Evolutionary conservation across 805 yeast genomes (phyloP), one percentile per base, ranked within the genome.

Genomic region (Cyberlindnera bimundalis): DNA sequence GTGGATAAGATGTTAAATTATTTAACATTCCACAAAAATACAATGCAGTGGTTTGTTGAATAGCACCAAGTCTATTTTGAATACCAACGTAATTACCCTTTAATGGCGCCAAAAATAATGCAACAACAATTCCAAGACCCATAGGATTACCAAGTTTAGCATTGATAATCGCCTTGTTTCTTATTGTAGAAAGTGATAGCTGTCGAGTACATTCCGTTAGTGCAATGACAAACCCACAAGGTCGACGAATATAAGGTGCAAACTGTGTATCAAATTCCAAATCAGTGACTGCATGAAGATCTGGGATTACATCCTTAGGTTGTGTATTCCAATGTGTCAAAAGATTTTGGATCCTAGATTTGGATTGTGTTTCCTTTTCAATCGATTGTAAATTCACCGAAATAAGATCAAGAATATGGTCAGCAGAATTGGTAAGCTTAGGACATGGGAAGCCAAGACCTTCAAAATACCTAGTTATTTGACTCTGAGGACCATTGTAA

Each of bases 1-100:
- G 57, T 1, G 96, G 95, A 57, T 82, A 88, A 4, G 84, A 69
- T 2, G 89, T 76, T 50, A 88, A 65, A 56, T 86, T 87, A 52
- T 82, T 84, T 30, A 88, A 67, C 78, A 87, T 79, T 0, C 96
- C 96, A 35, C 81, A 79, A 56, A 81, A 88, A 55, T 83, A 88
- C 29, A 88, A 58, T 11, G 89, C 78, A 7, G 81, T 68, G 2
- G 81, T 70, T 52, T 84, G 86, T 58, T 88, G 96, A 3, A 84
- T 70, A 29, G 86, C 62, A 5, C 96, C 96, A 15, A 88, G 63
- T 47, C 95, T 66, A 57, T 86, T 76, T 46, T 72, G 73, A 24
- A 85, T 70, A 31, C 91, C 81, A 5, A 59, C 55, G 35, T 60
- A 66, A 29, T 60, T 54, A 35, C 70, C 61, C 37, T 69, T 66